A percentile compares a stretch with the other conserved stretches of the same genome.
Conservation (phyloP, 495 filamentous ascomycete species). For the Aspergillus bertholletiae region DNA sequence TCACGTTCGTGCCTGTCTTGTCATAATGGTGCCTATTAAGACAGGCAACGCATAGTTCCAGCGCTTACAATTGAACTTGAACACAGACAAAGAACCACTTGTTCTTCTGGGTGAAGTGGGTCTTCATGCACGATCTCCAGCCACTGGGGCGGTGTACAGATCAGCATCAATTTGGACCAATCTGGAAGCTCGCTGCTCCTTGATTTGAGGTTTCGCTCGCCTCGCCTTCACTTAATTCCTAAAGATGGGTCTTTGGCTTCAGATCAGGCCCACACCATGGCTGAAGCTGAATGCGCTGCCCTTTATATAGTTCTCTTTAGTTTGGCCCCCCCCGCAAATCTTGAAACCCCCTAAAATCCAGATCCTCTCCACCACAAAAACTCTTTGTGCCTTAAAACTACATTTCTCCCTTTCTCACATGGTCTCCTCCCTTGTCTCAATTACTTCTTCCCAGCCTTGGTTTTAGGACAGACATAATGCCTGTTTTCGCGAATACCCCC, state of each 20-base stretch:
- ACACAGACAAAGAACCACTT: neutral
- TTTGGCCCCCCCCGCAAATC: neutral
- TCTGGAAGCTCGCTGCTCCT: slow-evolving; percentile 10
- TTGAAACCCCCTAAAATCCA: neutral
- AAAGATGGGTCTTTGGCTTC: neutral
- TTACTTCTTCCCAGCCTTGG: neutral
- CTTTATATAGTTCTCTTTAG: neutral
- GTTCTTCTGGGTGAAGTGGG: slow-evolving; percentile 8
- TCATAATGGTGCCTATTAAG: too few relatives aligned
- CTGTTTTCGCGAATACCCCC: slow-evolving; percentile 77
- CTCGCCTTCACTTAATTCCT: neutral
- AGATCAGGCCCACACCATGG: neutral
- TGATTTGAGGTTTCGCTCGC: slow-evolving; percentile 1
- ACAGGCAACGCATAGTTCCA: neutral
- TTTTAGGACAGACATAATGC: slow-evolving; percentile 47
- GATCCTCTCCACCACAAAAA: neutral
- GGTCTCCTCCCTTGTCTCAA: slow-evolving; percentile 5
- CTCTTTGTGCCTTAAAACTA: neutral
- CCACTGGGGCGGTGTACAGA: slow-evolving; percentile 27
- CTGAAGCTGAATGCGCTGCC: neutral
- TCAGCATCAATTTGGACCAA: slow-evolving; percentile 6
- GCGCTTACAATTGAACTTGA: neutral
- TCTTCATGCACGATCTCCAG: slow-evolving; percentile 12
- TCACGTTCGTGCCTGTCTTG: slow-evolving; percentile 1
- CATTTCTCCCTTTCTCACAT: slow-evolving; percentile 3